These are phyloP conservation scores for Erodium trifolium DNA, from an alignment of 441 rosid genomes.

Conservation along the genomic window DNA sequence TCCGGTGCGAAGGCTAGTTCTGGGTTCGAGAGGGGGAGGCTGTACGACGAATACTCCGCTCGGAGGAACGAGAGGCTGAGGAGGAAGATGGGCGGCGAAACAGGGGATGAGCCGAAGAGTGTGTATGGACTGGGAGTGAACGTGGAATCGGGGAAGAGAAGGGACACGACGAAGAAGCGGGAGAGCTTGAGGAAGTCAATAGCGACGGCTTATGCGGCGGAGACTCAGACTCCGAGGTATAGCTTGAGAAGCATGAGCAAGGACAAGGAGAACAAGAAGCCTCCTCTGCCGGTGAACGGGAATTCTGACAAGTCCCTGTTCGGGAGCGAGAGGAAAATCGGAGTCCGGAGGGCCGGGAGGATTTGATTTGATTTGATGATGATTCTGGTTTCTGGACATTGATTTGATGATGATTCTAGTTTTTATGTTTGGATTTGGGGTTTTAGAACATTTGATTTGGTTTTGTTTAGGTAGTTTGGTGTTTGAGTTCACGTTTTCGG, in stretches of 20 bases:
- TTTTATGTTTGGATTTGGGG: too few species aligned
- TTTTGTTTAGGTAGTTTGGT: too few species aligned
- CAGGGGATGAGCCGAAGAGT: conserved; percentile 14
- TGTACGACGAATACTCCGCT: conserved; percentile 71
- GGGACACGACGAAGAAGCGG: conserved; percentile 32
- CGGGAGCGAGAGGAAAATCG: too few species aligned
- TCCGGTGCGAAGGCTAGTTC: too few species aligned
- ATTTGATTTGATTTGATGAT: too few species aligned
- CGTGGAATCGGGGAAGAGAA: conserved; percentile 41
- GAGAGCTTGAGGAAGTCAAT: conserved; percentile 40
- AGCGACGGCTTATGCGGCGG: conserved; percentile 26
- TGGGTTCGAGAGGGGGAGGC: conserved; percentile 68
- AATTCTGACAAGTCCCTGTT: too few species aligned
- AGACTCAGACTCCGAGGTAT: conserved; percentile 34
- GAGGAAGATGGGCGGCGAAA: conserved; percentile 33
- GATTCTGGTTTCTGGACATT: too few species aligned
- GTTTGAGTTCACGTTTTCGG: too few species aligned
- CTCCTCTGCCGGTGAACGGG: conserved; percentile 27
- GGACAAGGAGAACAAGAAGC: conserved; percentile 32
- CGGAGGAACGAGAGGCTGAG: conserved; percentile 74
- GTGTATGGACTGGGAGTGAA: conserved; percentile 53
- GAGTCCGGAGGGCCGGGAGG: too few species aligned
- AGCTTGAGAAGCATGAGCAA: conserved; percentile 55
- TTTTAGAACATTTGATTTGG: too few species aligned
- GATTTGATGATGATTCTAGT: too few species aligned